Percentiles rank a stretch among this genome's conserved stretches.
These are phyloP conservation scores for Aspergillus conjunctus DNA, from an alignment of 495 filamentous ascomycete species.

Conservation along the genomic window DNA sequence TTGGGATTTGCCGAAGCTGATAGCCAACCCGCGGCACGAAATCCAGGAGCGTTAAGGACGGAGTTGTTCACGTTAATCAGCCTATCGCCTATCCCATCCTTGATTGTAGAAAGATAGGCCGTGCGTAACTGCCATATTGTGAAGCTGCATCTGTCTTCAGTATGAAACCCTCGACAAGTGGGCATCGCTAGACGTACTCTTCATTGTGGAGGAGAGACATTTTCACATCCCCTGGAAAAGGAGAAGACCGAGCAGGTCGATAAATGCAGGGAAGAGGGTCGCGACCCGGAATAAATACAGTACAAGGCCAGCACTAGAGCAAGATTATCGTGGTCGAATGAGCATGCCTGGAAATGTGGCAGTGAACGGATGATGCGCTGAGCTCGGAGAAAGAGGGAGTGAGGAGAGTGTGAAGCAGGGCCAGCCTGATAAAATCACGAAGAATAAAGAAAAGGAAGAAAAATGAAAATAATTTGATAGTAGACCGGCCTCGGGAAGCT, in stretches of 20 bases:
- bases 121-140: slow-evolving; percentile 91
- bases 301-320: slow-evolving; percentile 12
- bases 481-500: slow-evolving; percentile 11
- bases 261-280: neutral
- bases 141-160: slow-evolving; percentile 60
- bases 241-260: slow-evolving; percentile 7
- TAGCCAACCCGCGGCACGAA: slow-evolving; percentile 93
- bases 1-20: slow-evolving; percentile 56
- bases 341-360: slow-evolving; percentile 20
- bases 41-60: slow-evolving; percentile 90
- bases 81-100: slow-evolving; percentile 94
- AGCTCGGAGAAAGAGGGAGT: slow-evolving; percentile 11
- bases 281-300: slow-evolving; percentile 12
- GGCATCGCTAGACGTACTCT: slow-evolving; percentile 65
- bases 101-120: slow-evolving; percentile 84
- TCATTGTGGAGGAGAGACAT: slow-evolving; percentile 98
- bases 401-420: slow-evolving; percentile 32
- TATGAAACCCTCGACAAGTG: slow-evolving; percentile 5
- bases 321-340: slow-evolving; percentile 16
- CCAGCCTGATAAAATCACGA: slow-evolving; percentile 38
- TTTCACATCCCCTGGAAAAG: slow-evolving; percentile 16
- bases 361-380: slow-evolving; percentile 19
- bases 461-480: slow-evolving; percentile 17
- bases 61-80: slow-evolving; percentile 89
- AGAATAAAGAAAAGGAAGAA: slow-evolving; percentile 16